These are phyloP conservation scores for Eutrema japonicum DNA, from an alignment of 345 rosid species.

Conservation along the genomic window DNA sequence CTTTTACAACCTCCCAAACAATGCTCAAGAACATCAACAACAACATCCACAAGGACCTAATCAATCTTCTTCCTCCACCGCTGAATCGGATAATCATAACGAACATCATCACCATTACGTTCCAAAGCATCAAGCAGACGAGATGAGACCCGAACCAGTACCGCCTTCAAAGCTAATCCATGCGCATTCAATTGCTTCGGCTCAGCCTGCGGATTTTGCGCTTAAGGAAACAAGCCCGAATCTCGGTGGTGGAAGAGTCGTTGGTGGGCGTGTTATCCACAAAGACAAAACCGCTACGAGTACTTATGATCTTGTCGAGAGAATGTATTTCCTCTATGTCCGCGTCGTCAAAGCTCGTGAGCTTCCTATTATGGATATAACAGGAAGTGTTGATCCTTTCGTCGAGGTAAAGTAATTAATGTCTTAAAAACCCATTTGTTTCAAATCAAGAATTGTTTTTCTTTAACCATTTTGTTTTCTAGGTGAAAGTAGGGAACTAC, in stretches of 20 bases:
- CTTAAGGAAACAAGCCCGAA: slow-evolving; percentile 93
- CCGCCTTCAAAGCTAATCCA: slow-evolving; percentile 76
- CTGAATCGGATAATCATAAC: slow-evolving; percentile 31
- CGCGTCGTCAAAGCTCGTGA: slow-evolving; percentile 97
- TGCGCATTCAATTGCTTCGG: slow-evolving; percentile 63
- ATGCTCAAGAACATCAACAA: slow-evolving; percentile 55
- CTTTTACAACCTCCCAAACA: slow-evolving; percentile 86
- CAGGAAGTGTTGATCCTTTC: slow-evolving; percentile 94
- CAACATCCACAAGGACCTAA: slow-evolving; percentile 50
- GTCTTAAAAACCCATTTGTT: background rate
- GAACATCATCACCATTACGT: slow-evolving; percentile 60
- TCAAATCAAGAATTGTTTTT: background rate
- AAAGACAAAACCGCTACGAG: slow-evolving; percentile 74
- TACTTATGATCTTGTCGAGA: slow-evolving; percentile 97
- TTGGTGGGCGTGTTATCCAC: slow-evolving; percentile 83
- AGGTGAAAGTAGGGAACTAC: slow-evolving; percentile 89
- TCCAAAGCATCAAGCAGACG: slow-evolving; percentile 63
- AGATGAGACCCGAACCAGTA: slow-evolving; percentile 62
- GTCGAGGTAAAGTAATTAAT: slow-evolving; percentile 62
- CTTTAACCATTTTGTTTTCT: background rate
- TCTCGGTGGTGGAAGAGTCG: slow-evolving; percentile 90
- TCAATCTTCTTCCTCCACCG: slow-evolving; percentile 48
- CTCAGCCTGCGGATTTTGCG: slow-evolving; percentile 79
- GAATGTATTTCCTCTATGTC: slow-evolving; percentile 92
- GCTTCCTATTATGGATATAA: slow-evolving; percentile 83